Base-by-base conservation (phyloP, 1,284 basidiomycete species). In the Ganoderma resinaceum region DNA sequence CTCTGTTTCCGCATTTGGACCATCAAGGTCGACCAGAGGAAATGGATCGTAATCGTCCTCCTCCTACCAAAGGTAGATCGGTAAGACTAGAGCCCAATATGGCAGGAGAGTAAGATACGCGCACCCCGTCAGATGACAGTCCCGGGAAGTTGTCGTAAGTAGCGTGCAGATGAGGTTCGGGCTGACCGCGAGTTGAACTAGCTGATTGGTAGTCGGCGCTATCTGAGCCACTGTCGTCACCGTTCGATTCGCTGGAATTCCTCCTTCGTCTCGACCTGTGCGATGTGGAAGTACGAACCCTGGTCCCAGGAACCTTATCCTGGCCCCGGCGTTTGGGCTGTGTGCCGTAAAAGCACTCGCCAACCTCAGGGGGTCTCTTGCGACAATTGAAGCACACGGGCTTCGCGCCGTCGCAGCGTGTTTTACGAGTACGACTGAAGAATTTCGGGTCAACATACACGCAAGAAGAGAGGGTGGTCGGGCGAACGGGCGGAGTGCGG, bases 391-490 rank as follows among this genome's bases (percentile, higher is more conserved):
- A 85, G 73, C 92, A 94, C 16, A 83, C 76, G 11, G 92, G 92
- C 72, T 89, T 91, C 6, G 88, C 88, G 52, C 92, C 92, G 76
- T 94, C 92, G 75, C 92, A 94, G 8, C 91, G 88, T 70, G 91
- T 92, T 77, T 94, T 94, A 23, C 91, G 86, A 9, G 82, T 84
- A 42, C 92, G 91, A 76, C 91, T 93, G 72, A 63, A 20, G 31
- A 7, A 37, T 26, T 8, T 6, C 37, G 26, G 4, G 8, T 43
- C 11, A 62, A 29, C 40, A 12, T n/a, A 26, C 18, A 8, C 8
- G 29, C 14, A 35, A 6, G 7, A 37, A 26, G 38, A 37, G 58
- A 8, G n/a, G 37, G 35, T 8, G 5, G 29, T 35, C 9, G 37
- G n/a, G 20, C 20, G 35, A 20, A 38, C 8, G 6, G n/a, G 23